Conservation (phyloP, 2,329 filamentous ascomycete species). For the Aureobasidium sp. region DNA sequence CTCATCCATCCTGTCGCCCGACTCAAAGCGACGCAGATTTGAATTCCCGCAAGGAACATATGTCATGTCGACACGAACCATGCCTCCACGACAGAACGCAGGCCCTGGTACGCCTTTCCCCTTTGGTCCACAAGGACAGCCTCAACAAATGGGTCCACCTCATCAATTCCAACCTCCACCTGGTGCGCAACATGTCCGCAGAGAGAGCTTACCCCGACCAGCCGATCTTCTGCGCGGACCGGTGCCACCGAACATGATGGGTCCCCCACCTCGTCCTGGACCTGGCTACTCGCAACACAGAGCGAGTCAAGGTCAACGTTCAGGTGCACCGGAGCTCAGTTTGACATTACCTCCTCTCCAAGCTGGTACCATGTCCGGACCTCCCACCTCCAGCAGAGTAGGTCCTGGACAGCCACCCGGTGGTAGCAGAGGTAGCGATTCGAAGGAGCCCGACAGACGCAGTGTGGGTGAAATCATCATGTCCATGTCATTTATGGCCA, state of each 20-base stretch:
- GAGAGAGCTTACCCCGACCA: slow-evolving; percentile 40
- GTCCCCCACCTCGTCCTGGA: slow-evolving; percentile 48
- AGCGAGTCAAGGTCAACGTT: slow-evolving; percentile 24
- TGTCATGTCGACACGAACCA: slow-evolving; percentile 32
- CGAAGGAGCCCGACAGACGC: slow-evolving; percentile 46
- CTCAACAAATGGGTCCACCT: slow-evolving; percentile 35
- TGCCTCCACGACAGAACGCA: slow-evolving; percentile 26
- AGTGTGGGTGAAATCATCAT: slow-evolving; percentile 58
- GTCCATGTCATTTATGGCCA: slow-evolving; percentile 66
- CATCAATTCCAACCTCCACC: slow-evolving; percentile 27
- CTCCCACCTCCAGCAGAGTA: neutral
- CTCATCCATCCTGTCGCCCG: slow-evolving; percentile 45
- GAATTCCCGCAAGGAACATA: slow-evolving; percentile 39
- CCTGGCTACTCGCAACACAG: slow-evolving; percentile 30
- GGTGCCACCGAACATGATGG: slow-evolving; percentile 40
- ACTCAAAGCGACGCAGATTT: slow-evolving; percentile 58
- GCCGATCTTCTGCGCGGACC: slow-evolving; percentile 26
- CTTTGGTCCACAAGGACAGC: slow-evolving; percentile 19
- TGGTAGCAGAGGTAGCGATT: neutral
- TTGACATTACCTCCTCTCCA: slow-evolving; percentile 50
- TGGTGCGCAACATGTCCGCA: slow-evolving; percentile 24
- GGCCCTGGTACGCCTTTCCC: slow-evolving; percentile 35
- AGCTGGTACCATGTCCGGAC: slow-evolving; percentile 24
- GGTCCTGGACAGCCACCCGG: neutral
- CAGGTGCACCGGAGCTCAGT: slow-evolving; percentile 10